phyloP scores from a whole-genome alignment of 129 eudicot genomes.

The Sambucus nigra region DNA sequence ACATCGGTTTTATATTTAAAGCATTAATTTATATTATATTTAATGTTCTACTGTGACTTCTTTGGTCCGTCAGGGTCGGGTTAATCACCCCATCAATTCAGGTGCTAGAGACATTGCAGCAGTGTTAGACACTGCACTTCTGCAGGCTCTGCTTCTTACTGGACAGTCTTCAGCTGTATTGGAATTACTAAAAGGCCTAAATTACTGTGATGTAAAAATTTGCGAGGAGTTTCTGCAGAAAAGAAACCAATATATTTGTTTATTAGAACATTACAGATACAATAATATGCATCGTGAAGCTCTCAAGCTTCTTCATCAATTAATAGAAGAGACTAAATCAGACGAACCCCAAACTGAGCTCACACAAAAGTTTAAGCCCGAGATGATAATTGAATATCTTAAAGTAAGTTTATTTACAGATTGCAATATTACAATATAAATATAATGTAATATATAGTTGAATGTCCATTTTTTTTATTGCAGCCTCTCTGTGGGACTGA shows the following conservation, averaged over 20 bases:
- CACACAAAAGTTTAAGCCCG: conserved; percentile 65
- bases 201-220: conserved; percentile 78
- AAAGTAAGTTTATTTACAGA: conserved; percentile 49
- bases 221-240: conserved; percentile 83
- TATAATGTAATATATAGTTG: conserved; percentile 8
- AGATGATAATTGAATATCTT: conserved; percentile 83
- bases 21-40: too few species aligned
- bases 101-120: conserved; percentile 89
- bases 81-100: conserved; percentile 43
- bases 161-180: conserved; percentile 70
- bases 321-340: conserved; percentile 69
- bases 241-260: conserved; percentile 50
- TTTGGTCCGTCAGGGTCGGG: conserved; percentile 51
- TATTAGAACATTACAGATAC: conserved; percentile 76
- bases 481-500: conserved; percentile 97
- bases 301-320: conserved; percentile 67
- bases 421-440: too few species aligned
- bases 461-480: conserved; percentile 19
- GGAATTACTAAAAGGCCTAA: conserved; percentile 74
- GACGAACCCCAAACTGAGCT: conserved; percentile 43
- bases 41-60: conserved; percentile 16
- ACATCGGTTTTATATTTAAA: too few species aligned
- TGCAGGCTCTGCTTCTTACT: conserved; percentile 78
- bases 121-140: conserved; percentile 80
- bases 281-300: conserved; percentile 91